Evolutionary conservation across 306 rosid genomes (phyloP).

Genomic region (Benincasa hispida): DNA sequence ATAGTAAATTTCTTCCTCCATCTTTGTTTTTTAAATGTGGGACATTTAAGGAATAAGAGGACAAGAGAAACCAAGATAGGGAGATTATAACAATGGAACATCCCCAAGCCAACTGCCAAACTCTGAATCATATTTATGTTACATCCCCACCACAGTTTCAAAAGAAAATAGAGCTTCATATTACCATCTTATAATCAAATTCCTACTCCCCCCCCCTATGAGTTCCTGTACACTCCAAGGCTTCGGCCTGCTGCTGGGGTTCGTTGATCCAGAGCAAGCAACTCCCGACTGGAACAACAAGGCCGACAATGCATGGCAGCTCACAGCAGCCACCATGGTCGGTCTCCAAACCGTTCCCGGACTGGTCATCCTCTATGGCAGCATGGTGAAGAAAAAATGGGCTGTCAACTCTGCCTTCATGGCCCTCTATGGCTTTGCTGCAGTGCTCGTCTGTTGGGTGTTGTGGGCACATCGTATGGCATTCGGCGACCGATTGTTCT

Average conservation of each 20-base stretch:
- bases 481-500: conserved; percentile 17
- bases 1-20: background rate
- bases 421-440: conserved; percentile 51
- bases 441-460: conserved; percentile 58
- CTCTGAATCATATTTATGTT: conserved; percentile 14
- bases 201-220: background rate
- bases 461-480: conserved; percentile 62
- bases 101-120: conserved; percentile 12
- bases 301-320: conserved; percentile 69
- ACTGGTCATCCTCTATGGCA: conserved; percentile 47
- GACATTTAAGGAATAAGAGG: background rate
- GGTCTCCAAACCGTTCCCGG: conserved; percentile 56
- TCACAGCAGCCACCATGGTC: conserved; percentile 47
- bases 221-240: background rate
- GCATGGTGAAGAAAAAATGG: conserved; percentile 69
- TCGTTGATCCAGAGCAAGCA: background rate
- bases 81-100: conserved; percentile 24
- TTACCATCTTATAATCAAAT: background rate
- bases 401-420: conserved; percentile 60
- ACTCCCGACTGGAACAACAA: conserved; percentile 47
- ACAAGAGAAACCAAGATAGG: conserved; percentile 3
- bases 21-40: background rate
- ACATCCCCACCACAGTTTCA: conserved; percentile 13
- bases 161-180: background rate
- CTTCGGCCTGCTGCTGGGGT: background rate